These are phyloP conservation scores for Biscogniauxia marginata DNA, from an alignment of 2,329 filamentous ascomycete genomes.

Conservation along the genomic window DNA sequence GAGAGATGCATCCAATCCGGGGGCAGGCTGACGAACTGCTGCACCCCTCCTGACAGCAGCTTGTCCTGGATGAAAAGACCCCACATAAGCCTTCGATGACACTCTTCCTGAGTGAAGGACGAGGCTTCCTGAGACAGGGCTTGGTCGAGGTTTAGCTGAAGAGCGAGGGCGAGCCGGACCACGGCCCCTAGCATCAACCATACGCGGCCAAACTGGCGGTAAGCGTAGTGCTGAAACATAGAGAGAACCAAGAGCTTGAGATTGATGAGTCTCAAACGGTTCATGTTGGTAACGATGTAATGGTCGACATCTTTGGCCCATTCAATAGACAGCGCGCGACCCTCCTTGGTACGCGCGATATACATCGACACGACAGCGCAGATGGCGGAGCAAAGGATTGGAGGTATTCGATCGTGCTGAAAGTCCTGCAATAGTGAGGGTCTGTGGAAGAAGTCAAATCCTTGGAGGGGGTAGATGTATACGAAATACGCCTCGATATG, in stretches of 20 bases:
- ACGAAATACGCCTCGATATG: background rate
- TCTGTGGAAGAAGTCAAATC: background rate
- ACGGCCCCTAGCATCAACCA: background rate
- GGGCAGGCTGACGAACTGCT: background rate
- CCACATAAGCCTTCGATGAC: background rate
- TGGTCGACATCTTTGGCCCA: background rate
- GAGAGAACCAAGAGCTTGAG: background rate
- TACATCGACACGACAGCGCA: background rate
- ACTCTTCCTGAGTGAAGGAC: background rate
- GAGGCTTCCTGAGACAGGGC: background rate
- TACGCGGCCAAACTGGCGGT: background rate
- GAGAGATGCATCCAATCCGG: background rate
- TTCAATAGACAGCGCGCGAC: background rate
- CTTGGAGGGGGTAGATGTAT: background rate
- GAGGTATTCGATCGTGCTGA: background rate
- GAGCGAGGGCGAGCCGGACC: background rate
- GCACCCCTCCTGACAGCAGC: background rate
- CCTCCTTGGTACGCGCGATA: background rate
- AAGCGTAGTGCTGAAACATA: background rate
- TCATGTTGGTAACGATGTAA: background rate
- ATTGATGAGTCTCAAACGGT: background rate
- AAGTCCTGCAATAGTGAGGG: background rate
- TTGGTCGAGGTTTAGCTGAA: background rate
- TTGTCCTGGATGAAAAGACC: background rate
- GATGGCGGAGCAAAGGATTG: background rate